Evolutionary conservation across 2,329 filamentous ascomycete species (phyloP), one percentile per base, ranked within the genome.

Genomic region (Paramyrothecium sp.): DNA sequence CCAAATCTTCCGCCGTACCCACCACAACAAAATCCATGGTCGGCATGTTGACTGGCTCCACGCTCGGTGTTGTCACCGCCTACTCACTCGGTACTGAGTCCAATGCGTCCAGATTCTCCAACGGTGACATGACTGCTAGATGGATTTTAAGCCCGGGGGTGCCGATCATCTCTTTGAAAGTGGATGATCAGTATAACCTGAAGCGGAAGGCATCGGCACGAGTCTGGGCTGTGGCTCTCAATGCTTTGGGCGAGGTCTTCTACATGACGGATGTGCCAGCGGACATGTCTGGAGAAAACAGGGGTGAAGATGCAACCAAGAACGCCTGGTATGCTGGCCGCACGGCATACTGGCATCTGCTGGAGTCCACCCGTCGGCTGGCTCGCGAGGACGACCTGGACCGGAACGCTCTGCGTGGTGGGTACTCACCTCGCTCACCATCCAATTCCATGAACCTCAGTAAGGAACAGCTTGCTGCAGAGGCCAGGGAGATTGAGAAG

Each of bases 121-220:
- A 86, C 46, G 92, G 92, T 3, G 89, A 96, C 66, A 82, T 95
- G 62, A 96, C 91, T 44, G 90, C 91, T 34, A 90, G 89, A 63
- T 98, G 94, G 94, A 87, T 91, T 11, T 79, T 98, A 13, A 92
- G 92, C 67, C 95, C 95, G 3, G 95, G 95, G 46, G 92, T 98
- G 3, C 95, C 95, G 0, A 95, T 99, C 60, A 83, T 97, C 55
- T 85, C 87, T 1, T 86, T 99, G 59, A 85, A 85, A 49, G 84
- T 97, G 7, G 95, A 99, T 66, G 92, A 97, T 26, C 86, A 86
- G 54, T 95, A 92, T 72, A 93, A 83, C 52, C 72, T 81, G 23
- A 88, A 87, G 64, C 87, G 93, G 30, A 88, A 88, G 68, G 77
- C 83, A 3, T 79, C 87, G 53, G 84, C 85, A 13, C 87, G 93